Percentiles rank a stretch among this genome's conserved stretches.
Evolutionary conservation across 2,329 filamentous ascomycete genomes (phyloP).

Genomic region (Bisporella sp.): DNA sequence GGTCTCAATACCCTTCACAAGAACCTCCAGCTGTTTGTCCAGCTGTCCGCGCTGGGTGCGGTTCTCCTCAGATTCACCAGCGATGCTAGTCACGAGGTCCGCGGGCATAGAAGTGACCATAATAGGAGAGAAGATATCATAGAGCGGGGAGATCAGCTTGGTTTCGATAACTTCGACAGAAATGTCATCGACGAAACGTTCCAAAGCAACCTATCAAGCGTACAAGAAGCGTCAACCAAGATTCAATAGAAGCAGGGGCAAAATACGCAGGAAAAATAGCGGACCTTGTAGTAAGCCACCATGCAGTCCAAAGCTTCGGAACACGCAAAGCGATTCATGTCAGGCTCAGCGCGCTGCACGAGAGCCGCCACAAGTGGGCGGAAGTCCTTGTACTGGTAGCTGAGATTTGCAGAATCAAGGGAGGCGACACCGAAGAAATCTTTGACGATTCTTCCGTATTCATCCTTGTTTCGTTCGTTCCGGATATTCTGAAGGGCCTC

Average conservation of each 20-base stretch:
- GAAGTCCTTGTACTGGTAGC: slow-evolving; percentile 14
- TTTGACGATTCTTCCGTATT: slow-evolving; percentile 11
- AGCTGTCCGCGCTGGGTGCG: slow-evolving; percentile 31
- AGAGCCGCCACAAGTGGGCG: slow-evolving; percentile 17
- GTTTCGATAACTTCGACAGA: slow-evolving; percentile 36
- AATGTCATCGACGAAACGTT: slow-evolving; percentile 37
- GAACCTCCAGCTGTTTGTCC: slow-evolving; percentile 30
- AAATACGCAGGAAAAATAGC: not conserved
- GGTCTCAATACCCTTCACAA: slow-evolving; percentile 31
- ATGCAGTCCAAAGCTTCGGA: slow-evolving; percentile 31
- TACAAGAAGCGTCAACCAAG: not conserved
- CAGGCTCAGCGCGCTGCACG: slow-evolving; percentile 15
- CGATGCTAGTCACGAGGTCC: slow-evolving; percentile 31
- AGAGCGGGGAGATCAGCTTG: slow-evolving; percentile 30
- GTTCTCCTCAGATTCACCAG: slow-evolving; percentile 35
- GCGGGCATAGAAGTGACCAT: slow-evolving; percentile 30
- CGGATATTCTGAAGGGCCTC: slow-evolving; percentile 3
- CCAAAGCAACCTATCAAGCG: slow-evolving; percentile 33
- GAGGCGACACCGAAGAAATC: slow-evolving; percentile 18
- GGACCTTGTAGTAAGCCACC: slow-evolving; percentile 35
- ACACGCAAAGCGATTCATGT: slow-evolving; percentile 27
- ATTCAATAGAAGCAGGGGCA: not conserved
- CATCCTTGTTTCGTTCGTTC: slow-evolving; percentile 1
- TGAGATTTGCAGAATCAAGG: slow-evolving; percentile 15
- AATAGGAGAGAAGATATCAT: slow-evolving; percentile 33